Evolutionary conservation across 768 basidiomycete genomes (phyloP), one percentile per base, ranked within the genome.

Genomic region (Suillus americanus): DNA sequence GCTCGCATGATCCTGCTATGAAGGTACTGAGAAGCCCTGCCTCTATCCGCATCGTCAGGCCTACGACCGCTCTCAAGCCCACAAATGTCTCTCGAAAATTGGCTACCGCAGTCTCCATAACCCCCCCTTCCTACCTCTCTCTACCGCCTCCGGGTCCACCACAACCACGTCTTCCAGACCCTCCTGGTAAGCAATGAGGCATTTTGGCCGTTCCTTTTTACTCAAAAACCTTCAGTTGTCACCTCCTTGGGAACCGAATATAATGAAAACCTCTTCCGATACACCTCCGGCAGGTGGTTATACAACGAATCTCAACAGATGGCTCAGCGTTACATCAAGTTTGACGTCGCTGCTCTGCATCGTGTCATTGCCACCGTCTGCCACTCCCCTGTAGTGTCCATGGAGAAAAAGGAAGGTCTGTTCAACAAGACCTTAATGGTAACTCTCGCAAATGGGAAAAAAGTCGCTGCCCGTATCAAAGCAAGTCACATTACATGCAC

Each of bases 301-400:
- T 74, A 74, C 63, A 76, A 75, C 54, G 71, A 75, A 60, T 60
- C 64, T 5, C 63, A 70, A 55, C 64, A 69, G 67, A 63, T 64
- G 60, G 55, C 62, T 20, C 63, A 67, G 56, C 67, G 61, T 48
- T 69, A 65, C 48, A 59, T 53, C 33, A 62, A 50, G 35, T 68
- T 70, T 46, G 51, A 72, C 45, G 69, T 73, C 56, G 67, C 61
- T 38, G 68, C 67, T 28, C 65, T 67, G 37, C 63, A 70, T 43
- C 65, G 67, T 61, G 64, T 69, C 25, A 50, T 66, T 28, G 64
- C 54, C 37, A 41, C 61, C 3, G 66, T 62, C 23, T 67, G 66
- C 38, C 30, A 40, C 28, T 67, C 64, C 30, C 35, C 40, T 14
- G 69, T 74, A 60, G 50, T 70, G 53, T 60, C 62, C 30, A 63